phyloP scores from a whole-genome alignment of 148 eudicot genomes.

The Chenopodium suecicum region DNA sequence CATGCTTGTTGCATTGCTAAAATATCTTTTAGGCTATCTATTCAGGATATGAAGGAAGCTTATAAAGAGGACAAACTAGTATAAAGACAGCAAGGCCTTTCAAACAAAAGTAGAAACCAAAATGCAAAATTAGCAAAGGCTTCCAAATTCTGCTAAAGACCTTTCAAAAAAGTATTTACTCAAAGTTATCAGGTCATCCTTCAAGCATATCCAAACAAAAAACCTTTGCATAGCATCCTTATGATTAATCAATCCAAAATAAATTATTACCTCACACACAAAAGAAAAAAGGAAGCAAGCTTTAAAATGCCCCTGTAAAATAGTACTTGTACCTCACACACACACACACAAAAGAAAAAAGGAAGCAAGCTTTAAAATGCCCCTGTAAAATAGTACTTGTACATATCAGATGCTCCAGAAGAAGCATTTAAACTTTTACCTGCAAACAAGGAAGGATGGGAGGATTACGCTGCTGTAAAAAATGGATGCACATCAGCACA shows the following conservation, averaged over 20 bases:
- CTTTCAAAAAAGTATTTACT: not conserved
- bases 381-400: not conserved
- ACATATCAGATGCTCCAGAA: not conserved
- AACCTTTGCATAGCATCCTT: not conserved
- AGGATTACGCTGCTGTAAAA: slow-evolving; percentile 84
- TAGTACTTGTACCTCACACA: not conserved
- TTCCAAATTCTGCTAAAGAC: not conserved
- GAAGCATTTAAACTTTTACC: slow-evolving; percentile 34
- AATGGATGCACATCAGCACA: slow-evolving; percentile 96
- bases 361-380: slow-evolving; percentile 1
- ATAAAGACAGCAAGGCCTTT: not conserved
- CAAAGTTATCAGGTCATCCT: not conserved
- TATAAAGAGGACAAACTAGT: not conserved
- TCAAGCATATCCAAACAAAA: not conserved
- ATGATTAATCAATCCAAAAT: not conserved
- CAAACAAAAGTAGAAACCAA: not conserved
- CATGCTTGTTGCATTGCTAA: not conserved
- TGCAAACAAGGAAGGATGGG: slow-evolving; percentile 96
- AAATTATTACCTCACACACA: not conserved
- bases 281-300: not conserved
- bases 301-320: not conserved
- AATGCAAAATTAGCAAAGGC: not conserved
- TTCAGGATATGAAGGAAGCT: not conserved
- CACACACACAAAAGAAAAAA: not conserved
- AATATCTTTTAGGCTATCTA: not conserved